A percentile compares a stretch with the other conserved stretches of the same genome.
These are phyloP conservation scores for Vanrija sp. DNA, from an alignment of 1,284 basidiomycete species.

Conservation along the genomic window DNA sequence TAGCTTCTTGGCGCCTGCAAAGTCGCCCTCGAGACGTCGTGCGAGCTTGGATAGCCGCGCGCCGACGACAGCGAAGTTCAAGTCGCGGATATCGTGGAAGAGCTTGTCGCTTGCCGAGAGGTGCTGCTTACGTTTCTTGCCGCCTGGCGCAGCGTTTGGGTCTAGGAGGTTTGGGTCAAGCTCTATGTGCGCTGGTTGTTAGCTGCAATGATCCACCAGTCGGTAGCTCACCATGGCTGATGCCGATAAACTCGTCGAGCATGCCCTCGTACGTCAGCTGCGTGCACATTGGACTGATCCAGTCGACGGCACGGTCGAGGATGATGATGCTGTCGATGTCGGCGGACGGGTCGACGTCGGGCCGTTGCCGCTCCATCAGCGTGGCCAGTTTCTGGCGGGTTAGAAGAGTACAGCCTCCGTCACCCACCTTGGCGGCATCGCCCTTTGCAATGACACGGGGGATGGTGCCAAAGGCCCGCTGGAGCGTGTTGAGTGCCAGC, in stretches of 20 bases:
- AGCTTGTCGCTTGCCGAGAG: conserved; percentile 75
- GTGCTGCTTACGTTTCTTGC: conserved; percentile 79
- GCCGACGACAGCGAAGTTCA: conserved; percentile 93
- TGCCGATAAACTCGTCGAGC: conserved; percentile 87
- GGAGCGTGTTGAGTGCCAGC: conserved; percentile 78
- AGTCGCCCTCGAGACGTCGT: conserved; percentile 81
- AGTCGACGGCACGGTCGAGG: conserved; percentile 86
- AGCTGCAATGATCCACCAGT: background rate
- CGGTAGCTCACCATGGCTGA: conserved; percentile 69
- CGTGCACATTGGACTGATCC: conserved; percentile 92
- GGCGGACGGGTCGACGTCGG: conserved; percentile 46
- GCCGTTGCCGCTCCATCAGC: conserved; percentile 62
- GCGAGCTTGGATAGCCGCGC: conserved; percentile 77
- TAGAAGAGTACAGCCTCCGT: background rate
- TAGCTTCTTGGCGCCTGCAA: conserved; percentile 51
- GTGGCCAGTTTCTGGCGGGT: conserved; percentile 65
- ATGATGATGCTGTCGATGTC: conserved; percentile 81
- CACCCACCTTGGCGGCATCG: conserved; percentile 59
- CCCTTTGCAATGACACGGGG: conserved; percentile 93
- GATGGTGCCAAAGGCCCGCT: conserved; percentile 82
- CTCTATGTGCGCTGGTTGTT: conserved; percentile 73
- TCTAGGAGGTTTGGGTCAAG: conserved; percentile 74
- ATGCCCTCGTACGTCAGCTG: conserved; percentile 97
- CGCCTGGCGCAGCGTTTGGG: conserved; percentile 55
- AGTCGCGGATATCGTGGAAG: conserved; percentile 76